Base-by-base conservation (phyloP, 1,139 yeast genomes). In the Geotrichum klebahnii region DNA sequence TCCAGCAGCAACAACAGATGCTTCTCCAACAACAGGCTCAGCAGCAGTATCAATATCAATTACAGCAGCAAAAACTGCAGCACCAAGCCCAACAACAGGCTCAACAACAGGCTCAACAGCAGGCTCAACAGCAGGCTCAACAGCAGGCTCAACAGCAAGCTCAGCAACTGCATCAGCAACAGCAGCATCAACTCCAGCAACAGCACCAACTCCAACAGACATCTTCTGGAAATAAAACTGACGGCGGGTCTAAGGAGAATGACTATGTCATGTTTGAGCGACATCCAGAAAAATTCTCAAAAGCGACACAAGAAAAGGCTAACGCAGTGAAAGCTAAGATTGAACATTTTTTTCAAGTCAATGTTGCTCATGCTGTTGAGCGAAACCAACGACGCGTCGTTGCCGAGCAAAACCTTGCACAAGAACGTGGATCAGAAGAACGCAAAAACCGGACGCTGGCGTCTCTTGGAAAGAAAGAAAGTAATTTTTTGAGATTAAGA, bases 251-350 rank as follows among this genome's bases (percentile, higher is more conserved):
- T 39, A 26, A 29, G n/a, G 28, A 43, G 33, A 50, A 56, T n/a
- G 68, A 67, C 49, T 82, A 83, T 59, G 88, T 84, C 51, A 79
- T 81, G 62, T 84, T 90, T 68, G 90, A 84, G 61, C 79, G 97
- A 58, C 89, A 86, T 61, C 97, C 97, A 0, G 92, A 85, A 57
- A 72, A 77, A 60, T 71, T 80, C 56, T 70, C 77, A 38, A 74
- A 75, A 53, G 61, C 66, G 12, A 68, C 83, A 0, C 83, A 77
- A 57, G 86, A 81, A 59, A 74, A 76, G 58, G 83, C 87, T 0
- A 76, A 84, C 1, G 79, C 83, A 9, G 75, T 81, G 50, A 82
- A 81, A 63, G 72, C 81, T 57, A 76, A 78, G 53, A 67, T 82
- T 53, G 88, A 82, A 62, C 81, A 81, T 60, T 80, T 76, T 61